phyloP scores from a whole-genome alignment of 1,284 basidiomycete genomes.

The Salmacisia buchloeana region DNA sequence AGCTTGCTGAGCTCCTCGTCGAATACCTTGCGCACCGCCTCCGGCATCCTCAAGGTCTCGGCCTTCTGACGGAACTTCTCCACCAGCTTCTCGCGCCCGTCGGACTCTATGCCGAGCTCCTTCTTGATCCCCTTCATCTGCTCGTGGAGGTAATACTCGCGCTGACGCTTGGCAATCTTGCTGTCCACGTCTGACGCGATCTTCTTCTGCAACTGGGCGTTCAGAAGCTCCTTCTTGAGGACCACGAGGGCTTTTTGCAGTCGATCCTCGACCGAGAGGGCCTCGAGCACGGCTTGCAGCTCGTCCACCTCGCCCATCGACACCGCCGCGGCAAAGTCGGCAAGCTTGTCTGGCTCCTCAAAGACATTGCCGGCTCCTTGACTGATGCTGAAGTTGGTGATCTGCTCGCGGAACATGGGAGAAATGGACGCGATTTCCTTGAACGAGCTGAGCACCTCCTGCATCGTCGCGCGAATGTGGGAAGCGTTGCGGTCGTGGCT shows the following conservation, averaged over 20 bases:
- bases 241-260: slow-evolving; percentile 85
- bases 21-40: slow-evolving; percentile 84
- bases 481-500: slow-evolving; percentile 68
- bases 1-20: slow-evolving; percentile 95
- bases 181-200: slow-evolving; percentile 88
- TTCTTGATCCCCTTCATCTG: slow-evolving; percentile 99
- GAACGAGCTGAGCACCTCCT: slow-evolving; percentile 93
- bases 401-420: slow-evolving; percentile 96
- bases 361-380: slow-evolving; percentile 95
- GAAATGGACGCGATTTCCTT: slow-evolving; percentile 97
- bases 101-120: slow-evolving; percentile 92
- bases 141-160: slow-evolving; percentile 97
- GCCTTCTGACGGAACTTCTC: slow-evolving; percentile 94
- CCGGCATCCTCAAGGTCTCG: slow-evolving; percentile 81
- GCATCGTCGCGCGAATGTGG: slow-evolving; percentile 89
- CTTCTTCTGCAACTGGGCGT: slow-evolving; percentile 90
- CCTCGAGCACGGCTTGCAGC: slow-evolving; percentile 88
- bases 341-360: slow-evolving; percentile 95
- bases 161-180: slow-evolving; percentile 93
- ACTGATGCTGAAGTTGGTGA: slow-evolving; percentile 91
- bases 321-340: slow-evolving; percentile 95
- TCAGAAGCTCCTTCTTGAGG: slow-evolving; percentile 96
- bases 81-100: slow-evolving; percentile 95
- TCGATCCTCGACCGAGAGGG: slow-evolving; percentile 77
- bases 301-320: slow-evolving; percentile 84